Evolutionary conservation across 2,329 filamentous ascomycete genomes (phyloP), one percentile per base, ranked within the genome.

Genomic region (Ceratocystis smalleyi): DNA sequence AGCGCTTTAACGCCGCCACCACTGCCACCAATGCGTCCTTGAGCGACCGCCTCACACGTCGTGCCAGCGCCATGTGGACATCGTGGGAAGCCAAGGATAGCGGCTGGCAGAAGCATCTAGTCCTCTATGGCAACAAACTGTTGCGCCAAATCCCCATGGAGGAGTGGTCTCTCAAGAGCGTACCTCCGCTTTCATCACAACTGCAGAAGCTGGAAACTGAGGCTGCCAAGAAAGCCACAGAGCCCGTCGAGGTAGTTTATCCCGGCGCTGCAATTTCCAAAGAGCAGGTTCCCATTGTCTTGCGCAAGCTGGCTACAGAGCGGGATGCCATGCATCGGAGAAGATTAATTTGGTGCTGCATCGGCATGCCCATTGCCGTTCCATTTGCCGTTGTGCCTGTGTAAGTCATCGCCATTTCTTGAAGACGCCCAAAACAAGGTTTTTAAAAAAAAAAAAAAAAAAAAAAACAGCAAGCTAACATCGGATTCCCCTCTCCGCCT

Each of bases 111-210:
- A 90, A 87, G 72, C 84, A 84, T 69, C 80, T 96, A 22, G 92
- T 94, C 62, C 80, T 82, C 66, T 95, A 92, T 74, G 94, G 94
- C 64, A 96, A 99, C 75, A 78, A 84, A 60, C 84, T 89, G 17
- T 83, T 99, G 67, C 85, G 89, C 70, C 84, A 89, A 68, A 95
- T 99, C 70, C 89, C 94, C 2, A 96, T 89, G 73, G 89, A 97
- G 75, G 94, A 99, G 85, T 99, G 94, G 94, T 91, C 89, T 0
- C 80, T 99, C 69, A 97, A 97, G 77, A 95, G 90, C 43, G 86
- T 99, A 62, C 94, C 94, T 55, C 86, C 91, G 24, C 78, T 95
- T 69, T 89, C 85, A 51, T 40, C 63, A 15, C 62, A 47, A 7
- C 59, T 64, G 22, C 64, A 59, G 40, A 64, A 61, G 10, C 55